Base-by-base conservation (phyloP, 2,329 filamentous ascomycete genomes). In the Stenocarpella maydis region DNA sequence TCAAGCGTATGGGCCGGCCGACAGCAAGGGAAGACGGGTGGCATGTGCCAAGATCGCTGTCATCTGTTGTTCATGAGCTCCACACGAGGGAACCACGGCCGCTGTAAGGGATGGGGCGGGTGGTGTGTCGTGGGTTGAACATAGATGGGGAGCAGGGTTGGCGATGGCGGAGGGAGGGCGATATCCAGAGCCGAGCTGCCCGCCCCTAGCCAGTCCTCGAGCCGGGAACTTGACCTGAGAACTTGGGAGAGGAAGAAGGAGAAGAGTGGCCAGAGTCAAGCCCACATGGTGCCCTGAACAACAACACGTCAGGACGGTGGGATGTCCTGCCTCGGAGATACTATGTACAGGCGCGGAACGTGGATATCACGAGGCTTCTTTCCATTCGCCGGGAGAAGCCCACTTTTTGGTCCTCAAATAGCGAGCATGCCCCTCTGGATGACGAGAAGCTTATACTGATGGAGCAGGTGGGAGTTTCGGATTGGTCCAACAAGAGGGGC, bases 401-500 rank as follows among this genome's bases (percentile, higher is more conserved):
- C 66, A 68, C 54, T 34, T 52, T n/a, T 49, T 52, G 66, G 24
- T 68, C 66, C 66, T 68, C 66, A 43, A 49, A 39, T 65, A 53
- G 50, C 63, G 52, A 64, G 58, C 28, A 24, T 43, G 43, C 26
- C 47, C 58, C 58, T 45, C 58, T 55, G 31, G n/a, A 19, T 17
- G 52, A 49, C 39, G 54, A 52, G 45, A 69, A 53, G 68, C 68
- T 66, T 69, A 60, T 67, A 55, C 68, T 31, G 55, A 60, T 60
- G 24, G 31, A 55, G 67, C 50, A 69, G 53, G 67, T 64, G 60
- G 34, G 26, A 55, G 67, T 65, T 65, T 69, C 60, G 60, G 24
- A 53, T 65, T 63, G n/a, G 43, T 65, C 31, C 39, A 55, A 69
- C n/a, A 64, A 69, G 67, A 60, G 58, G 37, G 50, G 43, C 65